Evolutionary conservation across 176 grass and related monocot genomes (phyloP), one percentile per base, ranked within the genome.

Genomic region (Ensete glaucum): DNA sequence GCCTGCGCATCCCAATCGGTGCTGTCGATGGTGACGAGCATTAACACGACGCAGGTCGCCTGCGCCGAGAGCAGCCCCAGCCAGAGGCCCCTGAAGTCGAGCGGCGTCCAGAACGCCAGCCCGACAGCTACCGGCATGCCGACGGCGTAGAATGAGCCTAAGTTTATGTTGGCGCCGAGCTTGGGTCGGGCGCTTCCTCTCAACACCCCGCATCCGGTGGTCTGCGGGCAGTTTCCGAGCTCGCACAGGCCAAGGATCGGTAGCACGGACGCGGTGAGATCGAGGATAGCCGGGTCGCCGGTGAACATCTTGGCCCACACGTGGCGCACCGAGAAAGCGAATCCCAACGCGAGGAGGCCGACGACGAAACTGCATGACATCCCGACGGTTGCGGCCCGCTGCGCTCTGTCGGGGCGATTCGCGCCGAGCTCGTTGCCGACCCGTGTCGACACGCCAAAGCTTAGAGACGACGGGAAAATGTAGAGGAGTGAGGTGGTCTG

Each of bases 381-480:
- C 3, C 96, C 96, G 2, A 84, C 91, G 0, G 14, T 62, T 1
- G 95, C 91, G 17, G 85, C 88, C 11, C 75, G 78, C 6, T 80
- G 83, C 14, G 91, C 95, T 1, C 81, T 76, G 22, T 11, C 19
- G 13, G 91, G 88, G 0, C 88, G 84, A 78, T 94, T 91, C 3
- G 95, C 95, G 43, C 95, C 95, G 10, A 99, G 84, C 79, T 94
- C 95, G 62, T 99, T 99, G 16, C 88, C 79, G 19, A 99, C 88
- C 3, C 95, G 86, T 9, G 95, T 99, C 0, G 95, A 99, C 62
- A 99, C 95, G 79, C 95, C 86, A 59, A 91, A 94, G 84, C 95
- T 89, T n/a, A 99, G 91, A n/a, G 95, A 99, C 23, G 95, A 99
- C 1, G 95, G 95, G 66, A 99, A 94, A 76, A 94, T 99, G 86